Conservation (phyloP, 2,329 filamentous ascomycete species). For the Colletotrichum sp. region DNA sequence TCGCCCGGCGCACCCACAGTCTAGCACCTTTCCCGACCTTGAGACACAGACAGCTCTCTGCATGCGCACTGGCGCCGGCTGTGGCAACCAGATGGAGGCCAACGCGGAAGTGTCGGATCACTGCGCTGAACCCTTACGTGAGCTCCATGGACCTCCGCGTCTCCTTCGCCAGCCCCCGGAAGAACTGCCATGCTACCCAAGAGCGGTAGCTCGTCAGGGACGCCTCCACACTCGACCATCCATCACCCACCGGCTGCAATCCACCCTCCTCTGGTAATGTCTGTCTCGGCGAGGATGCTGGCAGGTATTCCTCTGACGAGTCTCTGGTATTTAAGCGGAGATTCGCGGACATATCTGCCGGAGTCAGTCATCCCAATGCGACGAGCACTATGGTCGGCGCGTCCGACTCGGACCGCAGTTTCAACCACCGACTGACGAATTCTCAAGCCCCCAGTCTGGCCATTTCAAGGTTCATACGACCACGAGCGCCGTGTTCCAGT, state of each 20-base stretch:
- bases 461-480: not conserved
- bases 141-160: not conserved
- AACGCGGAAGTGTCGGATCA: conserved; percentile 16
- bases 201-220: not conserved
- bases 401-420: not conserved
- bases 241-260: not conserved
- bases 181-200: not conserved
- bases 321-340: not conserved
- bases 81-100: not conserved
- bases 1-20: not conserved
- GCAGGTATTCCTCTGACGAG: not conserved
- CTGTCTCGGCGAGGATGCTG: not conserved
- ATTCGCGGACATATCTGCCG: not conserved
- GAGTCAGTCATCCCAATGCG: not conserved
- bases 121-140: not conserved
- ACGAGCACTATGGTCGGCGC: not conserved
- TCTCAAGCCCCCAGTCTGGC: not conserved
- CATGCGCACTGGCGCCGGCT: not conserved
- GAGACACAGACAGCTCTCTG: conserved; percentile 5
- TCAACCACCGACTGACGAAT: not conserved
- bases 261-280: not conserved
- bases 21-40: not conserved
- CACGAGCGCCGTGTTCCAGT: not conserved
- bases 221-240: not conserved
- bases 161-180: not conserved